Base-by-base conservation (phyloP, 805 yeast genomes). In the Suhomyces pyralidae region DNA sequence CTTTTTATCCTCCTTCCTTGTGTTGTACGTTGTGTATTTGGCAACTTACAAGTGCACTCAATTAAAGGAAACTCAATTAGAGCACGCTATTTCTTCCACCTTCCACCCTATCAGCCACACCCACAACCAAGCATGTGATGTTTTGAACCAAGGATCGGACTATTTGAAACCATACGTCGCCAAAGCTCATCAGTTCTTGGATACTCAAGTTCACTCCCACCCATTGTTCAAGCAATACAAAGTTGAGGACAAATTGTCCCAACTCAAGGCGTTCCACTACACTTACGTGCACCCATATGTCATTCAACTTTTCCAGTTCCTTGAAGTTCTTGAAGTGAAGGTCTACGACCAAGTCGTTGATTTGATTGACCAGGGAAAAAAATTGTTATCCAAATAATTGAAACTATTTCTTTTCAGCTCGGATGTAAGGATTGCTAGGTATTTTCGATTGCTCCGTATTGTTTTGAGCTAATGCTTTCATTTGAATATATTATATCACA, bases 61-160 rank as follows among this genome's bases (percentile, higher is more conserved):
- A 32, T 61, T 68, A 56, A 57, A 65, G 45, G 68, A 66, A 58
- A 46, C 66, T 10, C 56, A 66, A 5, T 64, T 73, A 53, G 66
- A 67, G 51, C 67, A 64, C 55, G 67, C 65, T 14, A 64, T 65
- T 51, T 61, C 68, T 45, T 51, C 59, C 12, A 63, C 71, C 44
- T 58, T 71, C 53, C 78, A 74, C 57, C 80, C 80, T 45, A 65
- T 73, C 50, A 56, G 69, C 47, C 65, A 67, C 53, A 63, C 66
- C 51, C 79, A 75, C 59, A 65, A 62, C 58, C 58, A 60, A 48
- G 58, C 71, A 49, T 76, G 80, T 61, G 69, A 61, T 25, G 64
- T 55, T 1, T 66, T 76, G 55, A 54, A 62, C 57, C 57, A 59
- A 43, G 74, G 71, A 43, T 64, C 65, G 40, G 50, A 51, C 24